Conservation (phyloP, 2,329 filamentous ascomycete species). For the Pyricularia grisea region DNA sequence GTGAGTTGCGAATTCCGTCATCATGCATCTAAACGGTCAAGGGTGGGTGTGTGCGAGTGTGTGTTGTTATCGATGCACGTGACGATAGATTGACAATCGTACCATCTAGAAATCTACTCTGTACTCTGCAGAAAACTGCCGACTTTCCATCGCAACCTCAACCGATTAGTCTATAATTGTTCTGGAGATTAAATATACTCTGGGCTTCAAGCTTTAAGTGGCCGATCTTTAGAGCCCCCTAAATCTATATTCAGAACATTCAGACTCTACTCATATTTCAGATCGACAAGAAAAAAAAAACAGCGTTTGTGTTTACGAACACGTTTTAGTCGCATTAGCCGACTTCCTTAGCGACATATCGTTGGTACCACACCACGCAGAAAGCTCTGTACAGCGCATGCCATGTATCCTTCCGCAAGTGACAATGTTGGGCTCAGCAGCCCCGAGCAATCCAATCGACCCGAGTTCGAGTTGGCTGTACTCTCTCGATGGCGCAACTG, state of each 20-base stretch:
- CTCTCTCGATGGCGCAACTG: slow-evolving; percentile 21
- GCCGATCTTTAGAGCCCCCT: neutral
- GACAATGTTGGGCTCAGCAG: neutral
- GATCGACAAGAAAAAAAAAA: neutral
- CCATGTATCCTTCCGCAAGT: neutral
- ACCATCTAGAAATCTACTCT: neutral
- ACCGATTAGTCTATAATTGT: neutral
- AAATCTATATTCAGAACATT: neutral
- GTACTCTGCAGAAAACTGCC: neutral
- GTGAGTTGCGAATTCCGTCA: neutral
- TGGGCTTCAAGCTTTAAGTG: neutral
- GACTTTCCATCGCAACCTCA: neutral
- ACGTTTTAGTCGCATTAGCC: neutral
- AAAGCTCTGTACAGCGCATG: neutral
- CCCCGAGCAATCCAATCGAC: neutral
- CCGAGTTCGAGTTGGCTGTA: neutral
- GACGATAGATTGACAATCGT: neutral
- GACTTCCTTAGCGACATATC: neutral
- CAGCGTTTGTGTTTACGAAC: neutral
- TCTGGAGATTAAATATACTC: neutral
- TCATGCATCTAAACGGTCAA: neutral
- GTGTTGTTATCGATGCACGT: neutral
- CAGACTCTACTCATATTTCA: neutral
- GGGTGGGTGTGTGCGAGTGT: neutral
- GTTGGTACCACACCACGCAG: neutral